phyloP scores from a whole-genome alignment of 305 asterid species.

The Caryopteris hybrid region DNA sequence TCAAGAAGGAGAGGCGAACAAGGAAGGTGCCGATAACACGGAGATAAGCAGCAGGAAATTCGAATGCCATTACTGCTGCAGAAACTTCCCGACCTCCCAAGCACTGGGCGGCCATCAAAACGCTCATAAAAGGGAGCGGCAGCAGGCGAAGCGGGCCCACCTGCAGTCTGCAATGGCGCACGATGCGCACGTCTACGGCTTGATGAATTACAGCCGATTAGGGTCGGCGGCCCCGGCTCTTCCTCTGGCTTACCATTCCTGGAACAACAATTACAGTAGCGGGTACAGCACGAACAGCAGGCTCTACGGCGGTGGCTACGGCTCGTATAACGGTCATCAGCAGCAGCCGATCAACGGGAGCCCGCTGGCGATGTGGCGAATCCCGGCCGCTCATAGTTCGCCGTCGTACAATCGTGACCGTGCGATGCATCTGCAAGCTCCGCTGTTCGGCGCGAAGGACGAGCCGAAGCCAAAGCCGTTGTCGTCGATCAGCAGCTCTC shows the following conservation, averaged over 20 bases:
- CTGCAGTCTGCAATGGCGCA: slow-evolving; percentile 36
- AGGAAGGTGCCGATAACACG: background rate
- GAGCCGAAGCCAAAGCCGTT: background rate
- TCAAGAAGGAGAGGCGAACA: background rate
- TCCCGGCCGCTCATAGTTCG: slow-evolving; percentile 26
- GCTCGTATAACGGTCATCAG: slow-evolving; percentile 11
- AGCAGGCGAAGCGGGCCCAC: slow-evolving; percentile 57
- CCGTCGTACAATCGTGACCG: slow-evolving; percentile 3
- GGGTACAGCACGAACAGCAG: background rate
- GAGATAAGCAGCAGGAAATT: slow-evolving; percentile 33
- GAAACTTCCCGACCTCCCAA: slow-evolving; percentile 69
- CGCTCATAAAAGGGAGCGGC: slow-evolving; percentile 64
- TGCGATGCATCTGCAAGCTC: slow-evolving; percentile 16
- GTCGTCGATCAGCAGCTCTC: slow-evolving; percentile 15
- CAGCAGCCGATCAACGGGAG: slow-evolving; percentile 35
- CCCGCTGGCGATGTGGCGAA: slow-evolving; percentile 43
- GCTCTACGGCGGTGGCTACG: slow-evolving; percentile 5
- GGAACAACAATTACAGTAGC: slow-evolving; percentile 13
- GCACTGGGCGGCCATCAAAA: slow-evolving; percentile 75
- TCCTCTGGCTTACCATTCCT: slow-evolving; percentile 25
- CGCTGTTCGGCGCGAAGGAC: slow-evolving; percentile 13
- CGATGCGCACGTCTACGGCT: slow-evolving; percentile 31
- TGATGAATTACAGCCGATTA: slow-evolving; percentile 22
- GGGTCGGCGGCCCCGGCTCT: slow-evolving; percentile 17
- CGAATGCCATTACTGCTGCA: slow-evolving; percentile 66